Conservation (phyloP, 1,284 basidiomycete genomes). For the Austroboletus rostrupii region DNA sequence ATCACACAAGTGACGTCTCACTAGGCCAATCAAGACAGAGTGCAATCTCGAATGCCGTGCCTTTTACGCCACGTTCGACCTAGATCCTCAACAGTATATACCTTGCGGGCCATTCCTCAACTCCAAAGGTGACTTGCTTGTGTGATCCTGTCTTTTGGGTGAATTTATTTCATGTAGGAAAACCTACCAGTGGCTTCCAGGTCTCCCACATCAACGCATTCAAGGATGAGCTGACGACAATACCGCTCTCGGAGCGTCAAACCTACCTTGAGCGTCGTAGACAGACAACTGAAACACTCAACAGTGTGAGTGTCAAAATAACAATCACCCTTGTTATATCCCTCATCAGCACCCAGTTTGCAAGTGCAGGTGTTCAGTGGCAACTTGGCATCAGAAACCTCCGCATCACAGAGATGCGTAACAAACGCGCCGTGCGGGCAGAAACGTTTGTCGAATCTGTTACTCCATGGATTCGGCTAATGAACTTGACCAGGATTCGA, state of each 20-base stretch:
- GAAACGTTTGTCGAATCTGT: slow-evolving; percentile 17
- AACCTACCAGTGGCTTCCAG: slow-evolving; percentile 24
- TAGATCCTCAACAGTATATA: slow-evolving; percentile 21
- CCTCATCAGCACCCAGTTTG: slow-evolving; percentile 22
- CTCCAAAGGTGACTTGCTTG: slow-evolving; percentile 16
- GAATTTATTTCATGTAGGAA: slow-evolving; percentile 18
- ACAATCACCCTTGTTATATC: neutral
- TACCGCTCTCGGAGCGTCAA: slow-evolving; percentile 16
- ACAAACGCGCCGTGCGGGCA: slow-evolving; percentile 25
- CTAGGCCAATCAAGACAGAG: slow-evolving; percentile 21
- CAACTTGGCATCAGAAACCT: slow-evolving; percentile 16
- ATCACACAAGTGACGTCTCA: neutral
- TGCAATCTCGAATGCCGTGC: slow-evolving; percentile 7
- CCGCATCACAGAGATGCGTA: slow-evolving; percentile 20
- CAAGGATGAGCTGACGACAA: slow-evolving; percentile 12
- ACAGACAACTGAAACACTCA: slow-evolving; percentile 7
- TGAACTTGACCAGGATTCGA: slow-evolving; percentile 15
- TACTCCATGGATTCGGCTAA: slow-evolving; percentile 10
- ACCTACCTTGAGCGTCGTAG: slow-evolving; percentile 19
- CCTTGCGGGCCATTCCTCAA: slow-evolving; percentile 26
- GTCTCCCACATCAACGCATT: slow-evolving; percentile 17
- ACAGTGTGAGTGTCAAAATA: slow-evolving; percentile 11
- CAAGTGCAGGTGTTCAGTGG: slow-evolving; percentile 23
- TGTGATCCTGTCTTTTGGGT: neutral
- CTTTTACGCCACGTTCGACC: slow-evolving; percentile 10